A percentile compares a stretch with the other conserved stretches of the same genome.
Conservation (phyloP, 805 yeast species). For the Ogataea saltuana region DNA sequence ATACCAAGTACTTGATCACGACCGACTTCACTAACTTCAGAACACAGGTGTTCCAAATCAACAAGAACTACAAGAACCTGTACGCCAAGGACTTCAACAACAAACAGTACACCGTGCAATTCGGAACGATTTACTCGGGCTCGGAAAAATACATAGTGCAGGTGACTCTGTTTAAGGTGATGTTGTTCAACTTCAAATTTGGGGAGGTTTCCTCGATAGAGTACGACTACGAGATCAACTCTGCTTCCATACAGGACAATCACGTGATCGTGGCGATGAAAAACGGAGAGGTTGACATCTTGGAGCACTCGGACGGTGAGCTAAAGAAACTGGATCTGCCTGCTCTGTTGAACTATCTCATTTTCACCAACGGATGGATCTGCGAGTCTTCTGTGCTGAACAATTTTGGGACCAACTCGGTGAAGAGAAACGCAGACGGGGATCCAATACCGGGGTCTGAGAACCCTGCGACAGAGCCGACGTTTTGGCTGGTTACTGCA, state of each 20-base stretch:
- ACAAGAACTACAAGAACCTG: slow-evolving; percentile 60
- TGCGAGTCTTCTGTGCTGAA: slow-evolving; percentile 50
- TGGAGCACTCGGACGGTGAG: slow-evolving; percentile 37
- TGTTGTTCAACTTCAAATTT: slow-evolving; percentile 63
- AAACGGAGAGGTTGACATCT: slow-evolving; percentile 69
- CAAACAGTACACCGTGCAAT: slow-evolving; percentile 62
- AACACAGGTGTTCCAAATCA: slow-evolving; percentile 67
- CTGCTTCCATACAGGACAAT: slow-evolving; percentile 63
- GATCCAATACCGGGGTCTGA: slow-evolving; percentile 26
- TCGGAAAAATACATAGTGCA: slow-evolving; percentile 65
- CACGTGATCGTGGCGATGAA: slow-evolving; percentile 62
- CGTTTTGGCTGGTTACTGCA: slow-evolving; percentile 71
- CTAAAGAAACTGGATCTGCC: slow-evolving; percentile 37
- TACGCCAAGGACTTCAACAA: slow-evolving; percentile 63
- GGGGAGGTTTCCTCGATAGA: slow-evolving; percentile 51
- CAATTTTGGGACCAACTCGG: slow-evolving; percentile 37
- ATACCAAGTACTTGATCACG: slow-evolving; percentile 62
- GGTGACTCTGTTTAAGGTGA: slow-evolving; percentile 65
- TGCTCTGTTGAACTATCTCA: slow-evolving; percentile 37
- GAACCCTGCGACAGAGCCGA: slow-evolving; percentile 34
- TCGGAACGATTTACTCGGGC: slow-evolving; percentile 45
- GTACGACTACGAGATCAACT: slow-evolving; percentile 61
- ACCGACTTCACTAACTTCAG: slow-evolving; percentile 65
- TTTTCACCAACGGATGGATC: slow-evolving; percentile 70
- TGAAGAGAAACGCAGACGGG: slow-evolving; percentile 29